Evolutionary conservation across 2,329 filamentous ascomycete species (phyloP), one percentile per base, ranked within the genome.

Genomic region (Trichoderma asperellum): DNA sequence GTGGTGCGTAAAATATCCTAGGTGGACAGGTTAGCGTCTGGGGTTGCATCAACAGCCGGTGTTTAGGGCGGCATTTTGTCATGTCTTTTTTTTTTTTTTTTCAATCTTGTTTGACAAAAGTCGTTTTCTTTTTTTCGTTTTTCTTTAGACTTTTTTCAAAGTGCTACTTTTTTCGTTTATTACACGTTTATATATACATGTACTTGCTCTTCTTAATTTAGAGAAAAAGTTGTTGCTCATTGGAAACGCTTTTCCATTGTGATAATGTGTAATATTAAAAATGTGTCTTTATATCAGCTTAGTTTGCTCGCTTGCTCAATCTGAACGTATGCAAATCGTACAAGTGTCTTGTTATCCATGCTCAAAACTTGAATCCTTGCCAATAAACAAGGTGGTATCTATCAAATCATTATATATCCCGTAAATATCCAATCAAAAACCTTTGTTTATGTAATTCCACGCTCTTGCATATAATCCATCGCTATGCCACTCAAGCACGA

Each of bases 21-120:
- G 24, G 27, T 55, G 52, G 24, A 55, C 27, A 12, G 55, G 27
- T 57, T 34, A 49, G 53, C 7, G 11, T 47, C 27, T 18, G 53
- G 60, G 63, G n/a, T 56, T 43, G 60, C 61, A 69, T 68, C 65
- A 64, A 75, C 69, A 76, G 74, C 74, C 73, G 75, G 74, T 73
- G 73, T 75, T 75, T 71, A 73, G 59, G 64, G 58, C 35, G 53
- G 55, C 40, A 52, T 29, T 62, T 68, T 43, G 40, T 43, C 40
- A 43, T n/a, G 53, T 62, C 27, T 63, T 6, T 55, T 16, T 18
- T 37, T 34, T 63, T 6, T 55, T 16, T 18, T 37, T 43, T 40
- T 21, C 24, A 24, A 24, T 24, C 24, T 18, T n/a, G 37, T 37
- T 53, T 18, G 18, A 58, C n/a, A 62, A 68, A 68, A 58, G 35